Conservation (phyloP, 2,329 filamentous ascomycete genomes). For the Annulohypoxylon truncatum region DNA sequence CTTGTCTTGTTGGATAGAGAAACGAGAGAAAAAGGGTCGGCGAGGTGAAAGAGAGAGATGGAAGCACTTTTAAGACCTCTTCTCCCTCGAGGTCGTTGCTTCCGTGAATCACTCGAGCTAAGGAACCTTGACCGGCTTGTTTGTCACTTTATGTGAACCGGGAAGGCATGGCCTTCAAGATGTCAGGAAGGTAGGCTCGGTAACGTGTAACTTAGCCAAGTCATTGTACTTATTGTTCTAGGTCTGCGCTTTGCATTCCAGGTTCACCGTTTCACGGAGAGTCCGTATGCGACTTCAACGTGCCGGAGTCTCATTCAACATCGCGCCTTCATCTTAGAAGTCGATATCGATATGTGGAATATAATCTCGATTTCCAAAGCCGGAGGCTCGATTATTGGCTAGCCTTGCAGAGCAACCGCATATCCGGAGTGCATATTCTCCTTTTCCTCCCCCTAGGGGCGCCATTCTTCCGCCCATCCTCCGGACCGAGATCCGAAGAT, state of each 20-base stretch:
- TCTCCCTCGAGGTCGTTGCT: conserved; percentile 8
- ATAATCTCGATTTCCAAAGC: not conserved
- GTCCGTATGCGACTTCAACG: conserved; percentile 9
- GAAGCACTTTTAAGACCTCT: not conserved
- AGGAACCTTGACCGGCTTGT: conserved; percentile 4
- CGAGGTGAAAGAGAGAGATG: not conserved
- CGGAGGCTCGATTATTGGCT: not conserved
- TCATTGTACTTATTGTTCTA: conserved; percentile 1
- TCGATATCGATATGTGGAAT: not conserved
- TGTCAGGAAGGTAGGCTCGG: conserved; percentile 11
- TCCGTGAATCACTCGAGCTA: not conserved
- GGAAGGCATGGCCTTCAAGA: conserved; percentile 13
- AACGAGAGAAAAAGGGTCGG: not conserved
- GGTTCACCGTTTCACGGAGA: conserved; percentile 14
- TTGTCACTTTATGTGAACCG: conserved; percentile 1
- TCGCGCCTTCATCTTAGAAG: not conserved
- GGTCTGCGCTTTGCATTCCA: not conserved
- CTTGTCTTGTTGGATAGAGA: not conserved
- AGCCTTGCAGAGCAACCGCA: not conserved
- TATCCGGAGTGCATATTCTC: not conserved
- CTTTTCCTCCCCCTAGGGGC: not conserved
- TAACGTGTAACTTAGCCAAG: conserved; percentile 13
- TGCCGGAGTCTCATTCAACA: conserved; percentile 8
- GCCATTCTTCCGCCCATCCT: not conserved
- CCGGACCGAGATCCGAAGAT: not conserved